Conservation (phyloP, 345 rosid species). For the Ceriops zippeliana region DNA sequence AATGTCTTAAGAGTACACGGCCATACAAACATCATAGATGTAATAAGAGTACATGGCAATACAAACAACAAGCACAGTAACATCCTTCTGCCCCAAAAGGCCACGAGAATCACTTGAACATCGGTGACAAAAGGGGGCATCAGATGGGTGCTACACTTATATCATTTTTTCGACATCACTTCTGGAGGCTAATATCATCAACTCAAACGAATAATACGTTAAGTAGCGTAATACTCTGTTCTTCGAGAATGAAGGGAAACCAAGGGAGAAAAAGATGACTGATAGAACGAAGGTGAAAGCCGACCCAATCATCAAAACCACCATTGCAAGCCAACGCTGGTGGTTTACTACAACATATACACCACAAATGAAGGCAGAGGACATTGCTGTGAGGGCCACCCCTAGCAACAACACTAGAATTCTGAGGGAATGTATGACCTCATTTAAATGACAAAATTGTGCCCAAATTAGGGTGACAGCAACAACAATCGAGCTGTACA, state of each 20-base stretch:
- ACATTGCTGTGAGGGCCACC: conserved; percentile 11
- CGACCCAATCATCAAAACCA: conserved; percentile 1
- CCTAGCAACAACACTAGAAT: conserved; percentile 4
- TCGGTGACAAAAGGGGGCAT: too few species aligned
- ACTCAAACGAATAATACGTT: too few species aligned
- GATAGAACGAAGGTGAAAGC: neutral
- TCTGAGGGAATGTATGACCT: neutral
- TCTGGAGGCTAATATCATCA: too few species aligned
- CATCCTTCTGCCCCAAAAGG: too few species aligned
- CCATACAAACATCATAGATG: too few species aligned
- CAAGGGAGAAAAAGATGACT: neutral
- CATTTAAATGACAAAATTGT: neutral
- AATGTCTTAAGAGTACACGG: too few species aligned
- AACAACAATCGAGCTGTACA: conserved; percentile 9
- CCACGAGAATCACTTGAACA: too few species aligned
- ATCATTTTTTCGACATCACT: too few species aligned
- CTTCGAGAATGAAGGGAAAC: neutral
- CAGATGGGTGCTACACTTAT: too few species aligned
- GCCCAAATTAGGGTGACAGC: conserved; percentile 10
- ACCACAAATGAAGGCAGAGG: conserved; percentile 14
- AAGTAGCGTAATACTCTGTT: too few species aligned
- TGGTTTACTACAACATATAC: conserved; percentile 6
- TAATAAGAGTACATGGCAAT: too few species aligned
- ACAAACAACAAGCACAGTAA: too few species aligned
- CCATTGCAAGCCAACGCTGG: neutral